A percentile compares a stretch with the other conserved stretches of the same genome.
phyloP scores from a whole-genome alignment of 495 filamentous ascomycete species.

The Umbilicaria muhlenbergii region DNA sequence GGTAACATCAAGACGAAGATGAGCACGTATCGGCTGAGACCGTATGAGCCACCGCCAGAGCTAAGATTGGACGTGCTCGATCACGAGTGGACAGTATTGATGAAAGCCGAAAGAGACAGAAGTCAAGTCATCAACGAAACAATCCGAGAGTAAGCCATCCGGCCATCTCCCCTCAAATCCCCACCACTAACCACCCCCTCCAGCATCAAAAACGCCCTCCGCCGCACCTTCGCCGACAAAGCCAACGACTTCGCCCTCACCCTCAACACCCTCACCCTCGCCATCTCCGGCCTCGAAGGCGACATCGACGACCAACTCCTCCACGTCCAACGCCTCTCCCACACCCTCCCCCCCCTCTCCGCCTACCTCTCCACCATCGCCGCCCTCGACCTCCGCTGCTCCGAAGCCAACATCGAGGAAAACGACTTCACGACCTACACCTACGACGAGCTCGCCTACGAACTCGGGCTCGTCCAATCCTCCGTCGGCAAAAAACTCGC shows the following conservation, averaged over 20 bases:
- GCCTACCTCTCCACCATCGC: constrained; percentile 73
- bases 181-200: constrained; percentile 5
- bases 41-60: constrained; percentile 78
- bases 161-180: not conserved
- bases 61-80: constrained; percentile 68
- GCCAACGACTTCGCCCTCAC: constrained; percentile 94
- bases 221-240: constrained; percentile 83
- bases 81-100: constrained; percentile 59
- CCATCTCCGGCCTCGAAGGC: constrained; percentile 86
- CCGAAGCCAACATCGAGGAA: constrained; percentile 95
- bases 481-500: constrained; percentile 88
- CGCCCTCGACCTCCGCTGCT: constrained; percentile 70
- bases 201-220: constrained; percentile 87
- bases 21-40: constrained; percentile 77
- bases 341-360: constrained; percentile 73
- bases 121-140: constrained; percentile 95
- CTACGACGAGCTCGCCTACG: constrained; percentile 89
- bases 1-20: constrained; percentile 99
- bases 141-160: constrained; percentile 61
- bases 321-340: constrained; percentile 66
- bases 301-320: constrained; percentile 86
- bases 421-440: constrained; percentile 98
- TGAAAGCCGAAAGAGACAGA: constrained; percentile 66
- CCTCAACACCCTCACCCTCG: constrained; percentile 79
- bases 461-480: constrained; percentile 75